Base-by-base conservation (phyloP, 106 monocot species). In the Iris macrosiphon region DNA sequence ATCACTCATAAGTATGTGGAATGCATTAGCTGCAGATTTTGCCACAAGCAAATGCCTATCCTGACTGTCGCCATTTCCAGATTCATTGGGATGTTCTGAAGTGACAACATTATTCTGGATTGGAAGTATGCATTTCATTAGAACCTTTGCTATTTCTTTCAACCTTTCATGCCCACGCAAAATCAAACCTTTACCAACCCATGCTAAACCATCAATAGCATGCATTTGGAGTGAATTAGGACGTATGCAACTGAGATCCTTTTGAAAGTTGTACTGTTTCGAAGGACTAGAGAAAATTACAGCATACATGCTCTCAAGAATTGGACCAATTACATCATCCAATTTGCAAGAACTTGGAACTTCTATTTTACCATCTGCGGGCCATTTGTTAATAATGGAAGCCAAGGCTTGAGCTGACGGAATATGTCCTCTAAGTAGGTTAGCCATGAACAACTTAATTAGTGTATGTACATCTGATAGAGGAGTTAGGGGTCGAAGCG, bases 151-250 rank as follows among this genome's bases (percentile, higher is more conserved):
- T 57, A 98, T 75, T 40, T 87, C 91, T 41, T 98, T 87, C 45
- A 76, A 47, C 64, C 66, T 87, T 42, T 83, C 80, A 83, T 98
- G 85, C 16, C 98, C 98, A 38, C 98, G 72, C 98, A 91, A 75
- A 60, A 90, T 80, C 70, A 98, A 66, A 39, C 83, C 77, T 70
- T 98, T 98, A 9, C 91, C 98, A 53, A 98, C 59, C 91, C 91
- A 98, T 68, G 83, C 74, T 22, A 98, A 49, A n/a, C 90, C 91
- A 66, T 49, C 34, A n/a, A 91, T 11, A 56, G 62, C 63, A 55
- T 72, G 48, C 6, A 60, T 60, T 49, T 71, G 55, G 4, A 61
- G 52, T 47, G n/a, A 60, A 40, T 25, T 68, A 22, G 15, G 11
- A 11, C 26, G 27, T 38, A 45, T 58, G 16, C 34, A 42, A 42